A percentile compares a stretch with the other conserved stretches of the same genome.
Conservation (phyloP, 2,329 filamentous ascomycete species). For the Huntiella abstrusa region DNA sequence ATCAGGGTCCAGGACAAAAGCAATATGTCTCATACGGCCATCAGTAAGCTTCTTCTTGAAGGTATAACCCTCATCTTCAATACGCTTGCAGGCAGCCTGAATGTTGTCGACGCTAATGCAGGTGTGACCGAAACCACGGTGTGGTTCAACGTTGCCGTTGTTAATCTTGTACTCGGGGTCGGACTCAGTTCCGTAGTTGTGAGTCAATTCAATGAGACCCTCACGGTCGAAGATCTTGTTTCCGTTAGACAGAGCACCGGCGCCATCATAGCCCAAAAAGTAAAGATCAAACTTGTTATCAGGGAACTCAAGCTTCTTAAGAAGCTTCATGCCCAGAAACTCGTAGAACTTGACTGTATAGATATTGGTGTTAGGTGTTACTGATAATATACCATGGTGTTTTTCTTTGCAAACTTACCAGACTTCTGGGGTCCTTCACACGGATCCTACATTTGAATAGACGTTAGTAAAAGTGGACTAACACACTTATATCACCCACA, state of each 20-base stretch:
- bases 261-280: slow-evolving; percentile 76
- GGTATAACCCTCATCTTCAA: slow-evolving; percentile 76
- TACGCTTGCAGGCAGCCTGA: slow-evolving; percentile 70
- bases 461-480: background rate
- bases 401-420: slow-evolving; percentile 24
- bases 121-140: slow-evolving; percentile 70
- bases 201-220: slow-evolving; percentile 71
- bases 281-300: slow-evolving; percentile 90
- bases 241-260: slow-evolving; percentile 53
- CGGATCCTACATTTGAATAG: slow-evolving; percentile 43
- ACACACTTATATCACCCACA: background rate
- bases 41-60: slow-evolving; percentile 94
- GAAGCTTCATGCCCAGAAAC: slow-evolving; percentile 68
- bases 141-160: slow-evolving; percentile 82
- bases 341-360: slow-evolving; percentile 72
- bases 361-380: slow-evolving; percentile 5
- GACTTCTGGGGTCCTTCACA: slow-evolving; percentile 79
- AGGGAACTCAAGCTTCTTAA: slow-evolving; percentile 65
- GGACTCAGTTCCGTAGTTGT: slow-evolving; percentile 75
- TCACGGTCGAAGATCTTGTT: slow-evolving; percentile 63
- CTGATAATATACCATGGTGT: background rate
- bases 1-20: slow-evolving; percentile 78
- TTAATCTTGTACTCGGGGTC: slow-evolving; percentile 63
- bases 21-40: slow-evolving; percentile 72
- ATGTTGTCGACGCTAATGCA: slow-evolving; percentile 71